These are phyloP conservation scores for Zalaria obscura DNA, from an alignment of 2,329 filamentous ascomycete genomes.

Conservation along the genomic window DNA sequence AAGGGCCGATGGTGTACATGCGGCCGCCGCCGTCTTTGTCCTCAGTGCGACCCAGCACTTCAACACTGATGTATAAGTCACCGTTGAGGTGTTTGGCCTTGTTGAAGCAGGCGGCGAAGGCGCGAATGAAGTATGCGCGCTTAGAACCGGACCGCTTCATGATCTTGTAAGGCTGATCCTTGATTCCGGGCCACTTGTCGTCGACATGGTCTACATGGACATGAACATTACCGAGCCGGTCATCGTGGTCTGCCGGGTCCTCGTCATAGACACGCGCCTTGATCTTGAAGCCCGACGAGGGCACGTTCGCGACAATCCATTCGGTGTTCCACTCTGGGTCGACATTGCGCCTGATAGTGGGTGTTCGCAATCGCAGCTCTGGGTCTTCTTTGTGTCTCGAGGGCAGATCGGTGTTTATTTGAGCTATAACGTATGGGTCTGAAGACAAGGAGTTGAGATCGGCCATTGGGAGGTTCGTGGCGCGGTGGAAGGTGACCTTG, in stretches of 20 bases:
- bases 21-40: conserved; percentile 44
- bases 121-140: conserved; percentile 65
- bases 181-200: conserved; percentile 53
- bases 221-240: conserved; percentile 76
- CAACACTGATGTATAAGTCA: conserved; percentile 55
- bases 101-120: conserved; percentile 48
- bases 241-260: conserved; percentile 72
- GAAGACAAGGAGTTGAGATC: conserved; percentile 66
- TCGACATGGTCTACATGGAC: conserved; percentile 46
- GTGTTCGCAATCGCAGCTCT: conserved; percentile 57
- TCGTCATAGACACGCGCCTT: conserved; percentile 86
- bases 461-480: conserved; percentile 66
- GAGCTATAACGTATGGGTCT: conserved; percentile 70
- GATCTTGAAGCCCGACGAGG: conserved; percentile 63
- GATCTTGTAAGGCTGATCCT: conserved; percentile 50
- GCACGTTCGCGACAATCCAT: conserved; percentile 82
- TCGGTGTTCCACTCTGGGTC: conserved; percentile 71
- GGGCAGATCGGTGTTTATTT: conserved; percentile 56
- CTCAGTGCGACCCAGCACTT: conserved; percentile 64
- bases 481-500: conserved; percentile 71
- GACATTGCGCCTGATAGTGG: conserved; percentile 56
- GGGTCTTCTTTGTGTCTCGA: conserved; percentile 79
- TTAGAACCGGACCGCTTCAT: conserved; percentile 82
- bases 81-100: conserved; percentile 54
- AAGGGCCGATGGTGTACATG: conserved; percentile 69